phyloP scores from a whole-genome alignment of 2,329 filamentous ascomycete species.

The Cercospora sesami region DNA sequence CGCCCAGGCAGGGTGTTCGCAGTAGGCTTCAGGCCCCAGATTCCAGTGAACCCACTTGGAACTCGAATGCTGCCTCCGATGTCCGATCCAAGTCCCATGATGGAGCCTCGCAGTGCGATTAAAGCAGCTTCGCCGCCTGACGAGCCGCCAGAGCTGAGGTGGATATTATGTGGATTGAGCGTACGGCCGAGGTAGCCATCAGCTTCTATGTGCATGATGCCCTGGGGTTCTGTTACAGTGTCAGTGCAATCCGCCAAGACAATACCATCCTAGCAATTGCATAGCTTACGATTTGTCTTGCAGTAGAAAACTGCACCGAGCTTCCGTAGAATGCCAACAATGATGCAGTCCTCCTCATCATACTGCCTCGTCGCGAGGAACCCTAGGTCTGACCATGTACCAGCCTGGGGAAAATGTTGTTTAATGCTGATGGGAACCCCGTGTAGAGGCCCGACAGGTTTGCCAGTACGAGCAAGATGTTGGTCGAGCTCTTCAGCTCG shows the following conservation, averaged over 20 bases:
- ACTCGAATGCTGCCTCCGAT: conserved; percentile 68
- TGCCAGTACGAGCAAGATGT: conserved; percentile 30
- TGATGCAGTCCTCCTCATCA: conserved; percentile 43
- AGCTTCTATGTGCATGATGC: conserved; percentile 33
- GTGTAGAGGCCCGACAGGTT: conserved; percentile 48
- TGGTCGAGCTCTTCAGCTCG: conserved; percentile 31
- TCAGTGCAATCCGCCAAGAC: background rate
- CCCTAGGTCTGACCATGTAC: conserved; percentile 38
- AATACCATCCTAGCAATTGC: fast-evolving
- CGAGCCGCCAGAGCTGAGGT: conserved; percentile 62
- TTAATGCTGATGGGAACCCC: conserved; percentile 58
- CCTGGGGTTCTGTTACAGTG: conserved; percentile 48
- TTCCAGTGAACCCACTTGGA: conserved; percentile 70
- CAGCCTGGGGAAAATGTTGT: conserved; percentile 33
- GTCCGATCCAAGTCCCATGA: conserved; percentile 64
- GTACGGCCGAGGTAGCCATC: conserved; percentile 45
- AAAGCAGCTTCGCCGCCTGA: conserved; percentile 66
- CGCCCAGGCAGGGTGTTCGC: conserved; percentile 37
- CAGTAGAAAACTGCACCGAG: conserved; percentile 53
- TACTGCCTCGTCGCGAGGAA: conserved; percentile 45
- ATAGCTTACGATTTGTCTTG: conserved; percentile 50
- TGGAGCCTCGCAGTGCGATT: conserved; percentile 58
- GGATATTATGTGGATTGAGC: conserved; percentile 62
- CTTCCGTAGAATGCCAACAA: conserved; percentile 41
- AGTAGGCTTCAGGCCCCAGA: conserved; percentile 34